Conservation (phyloP, 192 early-diverging fungal species). For the Mortierella hygrophila region DNA sequence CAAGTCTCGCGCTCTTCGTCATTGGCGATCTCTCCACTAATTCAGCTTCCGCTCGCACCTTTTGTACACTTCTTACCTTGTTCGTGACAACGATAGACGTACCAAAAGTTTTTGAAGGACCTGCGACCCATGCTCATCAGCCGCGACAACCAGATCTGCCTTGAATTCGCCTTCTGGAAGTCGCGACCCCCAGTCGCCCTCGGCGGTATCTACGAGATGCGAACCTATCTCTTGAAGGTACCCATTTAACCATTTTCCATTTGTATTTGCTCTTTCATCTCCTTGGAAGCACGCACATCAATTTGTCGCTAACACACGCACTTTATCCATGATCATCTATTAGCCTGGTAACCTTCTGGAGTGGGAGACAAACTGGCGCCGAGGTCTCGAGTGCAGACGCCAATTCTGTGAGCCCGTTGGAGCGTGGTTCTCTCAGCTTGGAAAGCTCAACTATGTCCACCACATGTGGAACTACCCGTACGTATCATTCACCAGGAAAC, state of each 20-base stretch:
- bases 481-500: constrained; percentile 4
- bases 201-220: constrained; percentile 92
- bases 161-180: constrained; percentile 95
- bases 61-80: background rate
- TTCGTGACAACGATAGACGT: constrained; percentile 50
- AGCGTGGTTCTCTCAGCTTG: constrained; percentile 96
- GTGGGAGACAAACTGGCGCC: constrained; percentile 93
- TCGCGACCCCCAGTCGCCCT: constrained; percentile 80
- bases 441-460: constrained; percentile 88
- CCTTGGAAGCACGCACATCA: background rate
- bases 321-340: background rate
- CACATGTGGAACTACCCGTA: constrained; percentile 94
- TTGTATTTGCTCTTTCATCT: background rate
- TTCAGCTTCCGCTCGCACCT: background rate
- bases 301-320: background rate
- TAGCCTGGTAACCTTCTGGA: constrained; percentile 91
- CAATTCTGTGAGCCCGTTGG: constrained; percentile 94
- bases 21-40: background rate
- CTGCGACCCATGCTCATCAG: constrained; percentile 78
- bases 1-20: too few species aligned
- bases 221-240: constrained; percentile 87
- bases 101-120: constrained; percentile 74
- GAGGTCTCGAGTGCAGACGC: constrained; percentile 88
- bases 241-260: background rate
- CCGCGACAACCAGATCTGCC: constrained; percentile 86